Percentiles rank a stretch among this genome's conserved stretches.
Evolutionary conservation across 2,329 filamentous ascomycete genomes (phyloP).

Genomic region (Calonectria leucothoes): DNA sequence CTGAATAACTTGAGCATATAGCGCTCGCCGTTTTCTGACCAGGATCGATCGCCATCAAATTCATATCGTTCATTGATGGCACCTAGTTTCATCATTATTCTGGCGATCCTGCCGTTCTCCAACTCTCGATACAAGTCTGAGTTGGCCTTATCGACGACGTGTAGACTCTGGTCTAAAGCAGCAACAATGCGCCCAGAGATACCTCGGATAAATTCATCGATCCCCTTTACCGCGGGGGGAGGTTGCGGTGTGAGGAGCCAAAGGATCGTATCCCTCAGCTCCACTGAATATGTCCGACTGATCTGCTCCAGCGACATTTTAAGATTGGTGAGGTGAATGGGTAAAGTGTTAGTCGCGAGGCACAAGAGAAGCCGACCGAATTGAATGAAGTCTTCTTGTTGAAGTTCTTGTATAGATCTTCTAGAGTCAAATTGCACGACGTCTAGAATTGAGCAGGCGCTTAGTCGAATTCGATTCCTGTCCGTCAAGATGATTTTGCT

Average conservation of each 20-base stretch:
- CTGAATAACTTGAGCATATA: constrained; percentile 96
- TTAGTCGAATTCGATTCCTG: constrained; percentile 89
- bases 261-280: constrained; percentile 81
- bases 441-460: constrained; percentile 89
- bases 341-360: constrained; percentile 77
- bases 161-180: constrained; percentile 82
- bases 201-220: constrained; percentile 82
- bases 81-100: constrained; percentile 84
- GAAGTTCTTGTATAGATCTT: constrained; percentile 77
- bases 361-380: constrained; percentile 88
- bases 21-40: constrained; percentile 93
- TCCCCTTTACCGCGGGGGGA: constrained; percentile 70
- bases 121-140: constrained; percentile 82
- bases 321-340: constrained; percentile 67
- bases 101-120: constrained; percentile 88
- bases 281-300: constrained; percentile 78
- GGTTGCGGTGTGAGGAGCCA: constrained; percentile 82
- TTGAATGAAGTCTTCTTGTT: constrained; percentile 87
- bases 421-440: constrained; percentile 84
- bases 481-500: constrained; percentile 92
- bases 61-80: constrained; percentile 92
- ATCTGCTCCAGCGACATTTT: constrained; percentile 81
- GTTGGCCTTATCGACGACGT: constrained; percentile 79
- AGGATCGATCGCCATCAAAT: constrained; percentile 79
- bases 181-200: constrained; percentile 83